Conservation (phyloP, 805 yeast species). For the Metschnikowia peoriensis region DNA sequence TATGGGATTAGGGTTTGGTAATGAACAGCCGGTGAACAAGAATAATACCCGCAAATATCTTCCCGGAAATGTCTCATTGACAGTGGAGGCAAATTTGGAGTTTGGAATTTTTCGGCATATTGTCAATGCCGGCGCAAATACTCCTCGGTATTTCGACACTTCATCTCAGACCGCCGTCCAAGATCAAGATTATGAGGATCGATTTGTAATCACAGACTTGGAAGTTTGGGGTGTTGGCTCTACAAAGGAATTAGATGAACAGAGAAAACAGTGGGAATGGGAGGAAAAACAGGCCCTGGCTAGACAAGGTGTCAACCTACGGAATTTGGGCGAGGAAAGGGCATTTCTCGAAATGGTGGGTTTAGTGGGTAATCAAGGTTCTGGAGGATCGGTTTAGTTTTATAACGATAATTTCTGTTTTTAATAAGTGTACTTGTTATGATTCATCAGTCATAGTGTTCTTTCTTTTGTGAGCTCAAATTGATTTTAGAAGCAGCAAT, state of each 20-base stretch:
- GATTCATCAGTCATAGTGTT: no score
- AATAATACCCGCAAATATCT: slow-evolving; percentile 43
- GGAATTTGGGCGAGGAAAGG: slow-evolving; percentile 72
- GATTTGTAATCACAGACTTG: slow-evolving; percentile 67
- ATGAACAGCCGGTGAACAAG: slow-evolving; percentile 57
- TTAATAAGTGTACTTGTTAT: no score
- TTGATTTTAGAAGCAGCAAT: no score
- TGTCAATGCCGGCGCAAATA: slow-evolving; percentile 33
- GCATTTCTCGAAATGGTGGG: slow-evolving; percentile 87
- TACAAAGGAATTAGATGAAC: slow-evolving; percentile 72
- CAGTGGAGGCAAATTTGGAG: slow-evolving; percentile 76
- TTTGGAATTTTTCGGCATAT: slow-evolving; percentile 75
- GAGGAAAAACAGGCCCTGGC: slow-evolving; percentile 83
- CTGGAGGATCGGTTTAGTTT: slow-evolving; percentile 48
- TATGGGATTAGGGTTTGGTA: slow-evolving; percentile 84
- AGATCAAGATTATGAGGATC: slow-evolving; percentile 54
- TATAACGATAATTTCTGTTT: not conserved
- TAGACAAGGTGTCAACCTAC: slow-evolving; percentile 66
- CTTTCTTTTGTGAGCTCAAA: not conserved
- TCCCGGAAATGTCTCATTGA: slow-evolving; percentile 79
- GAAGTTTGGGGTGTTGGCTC: slow-evolving; percentile 95
- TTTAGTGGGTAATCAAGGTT: slow-evolving; percentile 44
- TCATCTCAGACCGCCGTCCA: slow-evolving; percentile 21
- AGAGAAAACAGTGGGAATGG: slow-evolving; percentile 83
- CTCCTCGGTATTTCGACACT: slow-evolving; percentile 24